Base-by-base conservation (phyloP, 768 basidiomycete genomes). In the Chalciporus chontae region DNA sequence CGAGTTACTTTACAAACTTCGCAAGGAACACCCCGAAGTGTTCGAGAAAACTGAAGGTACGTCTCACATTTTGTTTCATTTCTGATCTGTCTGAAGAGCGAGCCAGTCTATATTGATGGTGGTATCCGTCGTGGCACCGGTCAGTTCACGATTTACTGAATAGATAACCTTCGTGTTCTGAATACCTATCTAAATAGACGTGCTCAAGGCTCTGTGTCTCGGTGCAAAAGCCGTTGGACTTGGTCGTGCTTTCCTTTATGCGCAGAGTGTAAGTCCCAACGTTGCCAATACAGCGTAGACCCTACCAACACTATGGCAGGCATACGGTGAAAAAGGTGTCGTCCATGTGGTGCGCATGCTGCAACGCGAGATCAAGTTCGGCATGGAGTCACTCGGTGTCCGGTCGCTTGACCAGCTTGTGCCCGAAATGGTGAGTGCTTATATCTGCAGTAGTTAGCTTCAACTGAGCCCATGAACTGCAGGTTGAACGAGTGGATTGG, bases 201-300 rank as follows among this genome's bases (percentile, higher is more conserved):
- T 94, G 14, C 70, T 96, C 42, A 96, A 95, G 67, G 93, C 93
- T 0, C 70, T 95, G 9, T 94, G 91, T 62, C 74, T 96, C 8
- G 94, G 94, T 9, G 94, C 94, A 3, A 84, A 70, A 54, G 90
- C 86, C 8, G 90, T 94, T 15, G 93, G 94, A 4, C 70, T 96
- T 27, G 94, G 94, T 2, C 75, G 94, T 13, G 77, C 87, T 13
- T 90, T 94, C 74, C 74, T 96, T 10, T 95, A 88, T 60, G 91
- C 87, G 2, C 85, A 90, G 69, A 87, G 87, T 59, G 88, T 89
- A 67, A 61, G 78, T 62, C 11, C 9, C 31, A 21, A 19, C 38
- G 5, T 26, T 45, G n/a, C 40, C 8, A 14, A 26, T 38, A 18
- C 31, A 15, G 19, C n/a, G 34, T 54, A 17, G 3, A 5, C 24